Conservation (phyloP, 2,329 filamentous ascomycete species). For the Scytalidium lignicola region DNA sequence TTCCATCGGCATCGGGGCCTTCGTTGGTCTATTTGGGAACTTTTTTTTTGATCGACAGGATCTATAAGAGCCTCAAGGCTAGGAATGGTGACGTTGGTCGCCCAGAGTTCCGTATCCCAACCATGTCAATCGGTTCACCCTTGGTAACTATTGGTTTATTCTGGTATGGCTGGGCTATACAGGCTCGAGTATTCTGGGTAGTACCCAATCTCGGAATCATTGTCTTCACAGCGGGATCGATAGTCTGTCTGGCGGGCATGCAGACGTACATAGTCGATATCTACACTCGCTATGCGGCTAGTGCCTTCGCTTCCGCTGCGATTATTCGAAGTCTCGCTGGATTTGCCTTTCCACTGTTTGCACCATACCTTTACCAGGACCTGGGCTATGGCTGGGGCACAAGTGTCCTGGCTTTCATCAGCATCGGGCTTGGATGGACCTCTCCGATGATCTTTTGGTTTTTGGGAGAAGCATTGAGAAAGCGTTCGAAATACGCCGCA, state of each 20-base stretch:
- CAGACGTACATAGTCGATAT: conserved; percentile 50
- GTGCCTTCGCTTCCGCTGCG: conserved; percentile 47
- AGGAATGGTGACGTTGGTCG: background rate
- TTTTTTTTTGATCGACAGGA: background rate
- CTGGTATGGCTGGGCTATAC: conserved; percentile 16
- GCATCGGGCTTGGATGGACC: conserved; percentile 51
- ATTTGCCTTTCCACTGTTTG: conserved; percentile 37
- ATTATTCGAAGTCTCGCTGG: background rate
- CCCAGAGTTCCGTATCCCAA: background rate
- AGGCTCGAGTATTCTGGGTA: conserved; percentile 47
- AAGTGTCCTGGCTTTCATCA: conserved; percentile 39
- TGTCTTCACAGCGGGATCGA: conserved; percentile 42
- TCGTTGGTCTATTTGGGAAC: conserved; percentile 21
- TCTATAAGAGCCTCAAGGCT: background rate
- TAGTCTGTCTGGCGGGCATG: background rate
- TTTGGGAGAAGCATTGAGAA: too few relatives aligned
- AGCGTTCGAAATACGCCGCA: too few relatives aligned
- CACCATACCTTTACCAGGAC: conserved; percentile 4
- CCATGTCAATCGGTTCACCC: background rate
- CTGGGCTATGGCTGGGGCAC: conserved; percentile 41
- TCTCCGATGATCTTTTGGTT: background rate
- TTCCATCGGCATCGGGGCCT: conserved; percentile 36
- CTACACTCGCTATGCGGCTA: conserved; percentile 33
- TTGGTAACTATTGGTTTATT: background rate
- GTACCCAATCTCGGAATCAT: conserved; percentile 45